Evolutionary conservation across 345 rosid species (phyloP).

Genomic region (Syzygium grande): DNA sequence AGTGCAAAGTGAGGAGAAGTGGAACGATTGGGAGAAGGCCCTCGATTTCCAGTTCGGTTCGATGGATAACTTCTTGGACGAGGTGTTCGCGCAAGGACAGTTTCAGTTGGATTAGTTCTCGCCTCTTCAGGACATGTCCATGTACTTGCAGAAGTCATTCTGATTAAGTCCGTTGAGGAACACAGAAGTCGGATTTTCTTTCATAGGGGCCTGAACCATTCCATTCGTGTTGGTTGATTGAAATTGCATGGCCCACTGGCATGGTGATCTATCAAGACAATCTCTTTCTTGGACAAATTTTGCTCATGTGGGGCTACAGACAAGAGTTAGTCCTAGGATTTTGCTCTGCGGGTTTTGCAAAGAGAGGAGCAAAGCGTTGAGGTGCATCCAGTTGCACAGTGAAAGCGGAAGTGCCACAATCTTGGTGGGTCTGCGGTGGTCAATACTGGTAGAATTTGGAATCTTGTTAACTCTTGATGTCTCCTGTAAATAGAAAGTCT

Average conservation of each 20-base stretch:
- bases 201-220: too few species aligned
- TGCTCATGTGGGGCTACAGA: background rate
- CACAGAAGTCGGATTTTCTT: too few species aligned
- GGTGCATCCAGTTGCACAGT: background rate
- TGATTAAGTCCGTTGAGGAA: background rate
- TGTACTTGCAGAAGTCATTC: slow-evolving; percentile 8
- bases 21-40: slow-evolving; percentile 22
- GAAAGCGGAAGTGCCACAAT: background rate
- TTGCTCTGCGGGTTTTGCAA: background rate
- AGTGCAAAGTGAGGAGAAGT: slow-evolving; percentile 46
- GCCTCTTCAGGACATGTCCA: slow-evolving; percentile 28
- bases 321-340: background rate
- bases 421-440: background rate
- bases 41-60: slow-evolving; percentile 29
- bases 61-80: slow-evolving; percentile 32
- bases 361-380: background rate
- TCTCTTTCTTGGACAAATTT: background rate
- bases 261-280: background rate
- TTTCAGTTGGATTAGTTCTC: slow-evolving; percentile 30
- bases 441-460: too few species aligned
- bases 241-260: background rate
- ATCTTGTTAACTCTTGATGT: too few species aligned
- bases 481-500: background rate
- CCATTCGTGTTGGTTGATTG: background rate
- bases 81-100: slow-evolving; percentile 37